These are phyloP conservation scores for Fraxinus platypoda DNA, from an alignment of 305 asterid species.

Conservation along the genomic window DNA sequence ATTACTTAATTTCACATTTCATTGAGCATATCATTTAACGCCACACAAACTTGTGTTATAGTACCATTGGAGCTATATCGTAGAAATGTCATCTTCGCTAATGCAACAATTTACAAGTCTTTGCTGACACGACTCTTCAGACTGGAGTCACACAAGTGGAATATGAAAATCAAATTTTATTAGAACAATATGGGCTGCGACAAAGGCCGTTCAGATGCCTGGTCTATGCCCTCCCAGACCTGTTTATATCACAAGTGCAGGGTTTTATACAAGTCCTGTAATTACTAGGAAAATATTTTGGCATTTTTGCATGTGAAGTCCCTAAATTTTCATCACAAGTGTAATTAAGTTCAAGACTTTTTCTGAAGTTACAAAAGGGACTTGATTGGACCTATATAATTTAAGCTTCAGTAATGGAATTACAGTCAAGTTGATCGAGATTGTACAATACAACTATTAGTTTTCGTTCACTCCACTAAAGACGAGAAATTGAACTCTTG, in stretches of 20 bases:
- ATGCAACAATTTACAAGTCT: background rate
- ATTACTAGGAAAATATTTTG: background rate
- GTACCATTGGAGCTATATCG: background rate
- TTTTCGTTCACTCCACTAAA: background rate
- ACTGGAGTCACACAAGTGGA: background rate
- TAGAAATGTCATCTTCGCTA: background rate
- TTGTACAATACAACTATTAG: background rate
- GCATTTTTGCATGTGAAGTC: background rate
- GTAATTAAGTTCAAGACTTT: background rate
- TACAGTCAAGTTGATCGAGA: background rate
- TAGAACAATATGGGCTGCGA: background rate
- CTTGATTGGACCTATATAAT: background rate
- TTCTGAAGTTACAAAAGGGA: background rate
- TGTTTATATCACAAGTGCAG: background rate
- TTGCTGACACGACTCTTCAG: background rate
- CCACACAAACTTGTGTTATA: background rate
- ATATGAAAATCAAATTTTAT: background rate
- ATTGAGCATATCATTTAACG: background rate
- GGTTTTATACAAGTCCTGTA: background rate
- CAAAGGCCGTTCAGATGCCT: background rate
- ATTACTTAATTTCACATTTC: no score
- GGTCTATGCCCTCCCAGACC: background rate
- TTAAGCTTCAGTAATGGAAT: background rate
- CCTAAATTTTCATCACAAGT: background rate
- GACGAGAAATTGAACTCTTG: no score